Evolutionary conservation across 495 filamentous ascomycete genomes (phyloP).

Genomic region (Penicillium verhagenii): DNA sequence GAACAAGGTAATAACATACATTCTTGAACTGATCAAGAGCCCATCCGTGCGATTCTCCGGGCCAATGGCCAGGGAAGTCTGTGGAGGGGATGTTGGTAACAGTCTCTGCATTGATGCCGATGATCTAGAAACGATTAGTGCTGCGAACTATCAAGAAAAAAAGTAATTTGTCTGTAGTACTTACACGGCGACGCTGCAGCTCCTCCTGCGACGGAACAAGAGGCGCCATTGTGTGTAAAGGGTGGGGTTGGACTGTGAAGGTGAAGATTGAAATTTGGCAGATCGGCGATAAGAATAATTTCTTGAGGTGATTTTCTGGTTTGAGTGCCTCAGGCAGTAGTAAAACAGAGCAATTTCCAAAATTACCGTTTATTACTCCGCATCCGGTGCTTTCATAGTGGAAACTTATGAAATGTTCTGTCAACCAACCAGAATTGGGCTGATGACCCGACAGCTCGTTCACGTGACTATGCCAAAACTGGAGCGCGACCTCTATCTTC

Average conservation of each 20-base stretch:
- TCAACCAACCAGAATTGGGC: constrained; percentile 39
- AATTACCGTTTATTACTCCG: not conserved
- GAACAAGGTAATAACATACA: constrained; percentile 29
- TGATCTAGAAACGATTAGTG: constrained; percentile 54
- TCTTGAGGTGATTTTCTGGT: constrained; percentile 34
- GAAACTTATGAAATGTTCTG: not conserved
- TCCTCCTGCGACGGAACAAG: constrained; percentile 48
- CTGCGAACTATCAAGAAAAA: not conserved
- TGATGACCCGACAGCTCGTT: constrained; percentile 40
- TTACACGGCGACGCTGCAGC: constrained; percentile 50
- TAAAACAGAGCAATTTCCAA: constrained; percentile 14
- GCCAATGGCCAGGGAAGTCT: constrained; percentile 88
- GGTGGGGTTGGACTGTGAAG: constrained; percentile 11
- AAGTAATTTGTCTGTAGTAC: not conserved
- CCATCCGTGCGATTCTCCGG: constrained; percentile 89
- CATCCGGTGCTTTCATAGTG: not conserved
- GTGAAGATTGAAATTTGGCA: constrained; percentile 30
- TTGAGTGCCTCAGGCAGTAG: constrained; percentile 28
- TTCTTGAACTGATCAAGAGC: constrained; percentile 69
- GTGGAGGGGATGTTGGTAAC: constrained; percentile 83
- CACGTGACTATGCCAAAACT: constrained; percentile 46
- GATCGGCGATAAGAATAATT: constrained; percentile 40
- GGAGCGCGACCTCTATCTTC: constrained; percentile 39
- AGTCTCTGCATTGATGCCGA: constrained; percentile 83
- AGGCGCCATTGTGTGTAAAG: constrained; percentile 45